Conservation (phyloP, 2,329 filamentous ascomycete genomes). For the Didymosphaeria variabile region DNA sequence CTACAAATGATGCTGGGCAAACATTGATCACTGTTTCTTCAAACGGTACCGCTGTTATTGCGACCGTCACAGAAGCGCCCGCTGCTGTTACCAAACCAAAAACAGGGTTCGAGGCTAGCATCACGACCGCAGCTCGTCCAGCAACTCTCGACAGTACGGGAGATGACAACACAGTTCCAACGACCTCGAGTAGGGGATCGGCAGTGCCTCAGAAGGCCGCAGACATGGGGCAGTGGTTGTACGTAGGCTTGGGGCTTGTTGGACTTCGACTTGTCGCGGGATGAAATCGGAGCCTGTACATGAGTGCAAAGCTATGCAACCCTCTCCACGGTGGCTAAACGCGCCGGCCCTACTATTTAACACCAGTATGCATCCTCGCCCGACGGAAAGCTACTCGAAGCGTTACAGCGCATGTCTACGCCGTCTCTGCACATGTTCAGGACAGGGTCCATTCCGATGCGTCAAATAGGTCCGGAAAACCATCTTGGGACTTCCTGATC, state of each 20-base stretch:
- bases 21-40: constrained; percentile 39
- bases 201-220: constrained; percentile 9
- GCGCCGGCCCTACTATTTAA: neutral
- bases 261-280: constrained; percentile 8
- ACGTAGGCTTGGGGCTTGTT: constrained; percentile 18
- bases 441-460: too few species aligned
- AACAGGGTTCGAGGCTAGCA: constrained; percentile 33
- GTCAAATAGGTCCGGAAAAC: too few species aligned
- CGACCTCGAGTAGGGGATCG: constrained; percentile 24
- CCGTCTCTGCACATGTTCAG: too few species aligned
- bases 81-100: constrained; percentile 29
- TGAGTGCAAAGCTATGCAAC: neutral
- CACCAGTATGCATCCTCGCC: neutral
- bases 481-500: too few species aligned
- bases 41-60: constrained; percentile 37
- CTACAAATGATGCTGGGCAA: constrained; percentile 33
- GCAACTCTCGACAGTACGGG: constrained; percentile 1
- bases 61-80: constrained; percentile 33
- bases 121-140: constrained; percentile 24
- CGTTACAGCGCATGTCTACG: too few species aligned
- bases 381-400: neutral
- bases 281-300: neutral
- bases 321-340: neutral
- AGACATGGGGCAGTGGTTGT: constrained; percentile 20
- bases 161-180: constrained; percentile 7